These are phyloP conservation scores for Penstemon eatonii DNA, from an alignment of 257 asterid genomes.

Conservation along the genomic window DNA sequence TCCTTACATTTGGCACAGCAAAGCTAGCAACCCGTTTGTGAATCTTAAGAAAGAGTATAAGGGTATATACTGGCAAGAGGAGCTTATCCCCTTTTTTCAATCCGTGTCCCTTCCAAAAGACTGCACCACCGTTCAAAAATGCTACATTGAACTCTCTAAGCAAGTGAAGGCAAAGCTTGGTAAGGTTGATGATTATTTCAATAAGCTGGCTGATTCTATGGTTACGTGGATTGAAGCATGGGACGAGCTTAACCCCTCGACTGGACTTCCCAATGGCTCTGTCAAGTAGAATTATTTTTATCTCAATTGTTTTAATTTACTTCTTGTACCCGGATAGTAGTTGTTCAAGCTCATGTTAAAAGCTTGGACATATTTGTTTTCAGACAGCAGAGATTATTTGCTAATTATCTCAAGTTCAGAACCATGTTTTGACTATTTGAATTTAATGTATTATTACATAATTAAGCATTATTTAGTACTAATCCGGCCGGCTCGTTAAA, in stretches of 20 bases:
- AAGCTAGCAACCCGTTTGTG: constrained; percentile 53
- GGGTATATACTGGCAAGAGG: constrained; percentile 60
- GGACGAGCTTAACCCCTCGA: constrained; percentile 47
- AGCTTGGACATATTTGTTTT: constrained; percentile 15
- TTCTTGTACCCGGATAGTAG: constrained; percentile 5
- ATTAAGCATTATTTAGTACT: neutral
- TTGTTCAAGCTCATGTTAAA: constrained; percentile 7
- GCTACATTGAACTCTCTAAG: constrained; percentile 49
- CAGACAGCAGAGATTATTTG: constrained; percentile 3
- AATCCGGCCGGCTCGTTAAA: neutral
- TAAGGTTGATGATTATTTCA: constrained; percentile 48
- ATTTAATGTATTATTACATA: neutral
- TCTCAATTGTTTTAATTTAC: neutral
- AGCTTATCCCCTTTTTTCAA: constrained; percentile 54
- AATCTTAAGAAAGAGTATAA: constrained; percentile 54
- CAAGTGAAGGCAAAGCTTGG: constrained; percentile 52
- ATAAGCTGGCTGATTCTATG: constrained; percentile 50
- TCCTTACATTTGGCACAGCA: constrained; percentile 63
- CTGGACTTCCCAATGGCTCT: constrained; percentile 22
- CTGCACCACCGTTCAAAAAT: constrained; percentile 47
- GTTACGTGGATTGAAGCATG: constrained; percentile 50
- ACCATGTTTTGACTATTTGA: neutral
- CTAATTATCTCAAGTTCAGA: constrained; percentile 8
- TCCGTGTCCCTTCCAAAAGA: constrained; percentile 40
- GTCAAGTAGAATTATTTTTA: constrained; percentile 23